phyloP scores from a whole-genome alignment of 1,284 basidiomycete genomes.

The Cutaneotrichosporon mucoides region DNA sequence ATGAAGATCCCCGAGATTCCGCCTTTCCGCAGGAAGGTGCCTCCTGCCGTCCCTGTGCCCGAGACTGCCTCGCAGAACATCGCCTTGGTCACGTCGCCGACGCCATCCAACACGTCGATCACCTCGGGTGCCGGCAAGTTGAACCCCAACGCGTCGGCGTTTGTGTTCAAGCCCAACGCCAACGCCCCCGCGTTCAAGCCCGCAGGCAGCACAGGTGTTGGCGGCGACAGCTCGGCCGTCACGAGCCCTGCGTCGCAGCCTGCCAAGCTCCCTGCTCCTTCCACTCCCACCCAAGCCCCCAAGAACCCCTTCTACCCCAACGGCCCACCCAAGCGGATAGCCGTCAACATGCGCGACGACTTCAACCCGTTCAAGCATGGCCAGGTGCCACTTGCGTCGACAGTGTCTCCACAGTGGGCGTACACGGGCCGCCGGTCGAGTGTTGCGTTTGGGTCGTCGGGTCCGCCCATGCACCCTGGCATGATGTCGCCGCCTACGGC shows the following conservation, averaged over 20 bases:
- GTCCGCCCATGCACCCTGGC: slow-evolving; percentile 39
- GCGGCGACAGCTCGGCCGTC: slow-evolving; percentile 4
- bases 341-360: slow-evolving; percentile 81
- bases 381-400: slow-evolving; percentile 62
- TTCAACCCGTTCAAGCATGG: slow-evolving; percentile 82
- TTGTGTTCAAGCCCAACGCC: slow-evolving; percentile 61
- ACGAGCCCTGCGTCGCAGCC: slow-evolving; percentile 4
- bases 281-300: slow-evolving; percentile 45
- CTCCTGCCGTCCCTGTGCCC: slow-evolving; percentile 33
- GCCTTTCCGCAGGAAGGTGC: slow-evolving; percentile 62
- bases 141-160: slow-evolving; percentile 68
- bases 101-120: slow-evolving; percentile 44
- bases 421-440: slow-evolving; percentile 82
- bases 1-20: slow-evolving; percentile 80
- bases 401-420: slow-evolving; percentile 74
- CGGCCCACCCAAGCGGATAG: slow-evolving; percentile 65
- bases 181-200: slow-evolving; percentile 51
- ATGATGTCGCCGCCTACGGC: slow-evolving; percentile 9
- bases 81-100: slow-evolving; percentile 49
- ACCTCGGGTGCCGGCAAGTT: slow-evolving; percentile 54
- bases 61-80: slow-evolving; percentile 39
- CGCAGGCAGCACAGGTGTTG: slow-evolving; percentile 2
- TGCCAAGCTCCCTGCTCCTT: slow-evolving; percentile 15
- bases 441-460: slow-evolving; percentile 50
- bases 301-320: slow-evolving; percentile 82